phyloP scores from a whole-genome alignment of 768 basidiomycete genomes.

The Mycena epipterygia region DNA sequence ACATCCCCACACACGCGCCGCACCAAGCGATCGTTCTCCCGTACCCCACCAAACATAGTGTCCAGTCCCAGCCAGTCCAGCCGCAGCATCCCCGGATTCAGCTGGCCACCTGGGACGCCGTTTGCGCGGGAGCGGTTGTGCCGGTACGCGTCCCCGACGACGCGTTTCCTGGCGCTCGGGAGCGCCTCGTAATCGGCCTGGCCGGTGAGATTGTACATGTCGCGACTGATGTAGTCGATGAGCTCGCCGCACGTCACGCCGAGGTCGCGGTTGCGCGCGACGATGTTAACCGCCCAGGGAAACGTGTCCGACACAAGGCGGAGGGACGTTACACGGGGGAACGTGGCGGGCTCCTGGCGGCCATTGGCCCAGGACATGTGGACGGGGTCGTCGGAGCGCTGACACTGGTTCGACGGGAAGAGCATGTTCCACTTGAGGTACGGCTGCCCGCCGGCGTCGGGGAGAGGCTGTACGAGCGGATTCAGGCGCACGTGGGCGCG shows the following conservation, averaged over 20 bases:
- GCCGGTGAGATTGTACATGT: conserved; percentile 64
- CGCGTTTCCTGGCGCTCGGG: conserved; percentile 49
- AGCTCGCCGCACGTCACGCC: conserved; percentile 81
- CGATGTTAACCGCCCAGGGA: conserved; percentile 68
- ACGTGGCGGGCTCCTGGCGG: conserved; percentile 74
- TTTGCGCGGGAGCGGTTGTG: conserved; percentile 75
- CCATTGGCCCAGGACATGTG: conserved; percentile 78
- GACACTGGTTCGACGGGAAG: conserved; percentile 70
- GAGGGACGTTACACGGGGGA: conserved; percentile 68
- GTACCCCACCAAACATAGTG: conserved; percentile 76
- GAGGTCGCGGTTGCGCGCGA: conserved; percentile 56
- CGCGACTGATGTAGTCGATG: conserved; percentile 65
- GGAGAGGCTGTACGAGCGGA: conserved; percentile 68
- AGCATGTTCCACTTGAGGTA: conserved; percentile 85
- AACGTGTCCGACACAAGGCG: conserved; percentile 66
- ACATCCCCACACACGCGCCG: conserved; percentile 59
- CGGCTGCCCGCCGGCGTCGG: conserved; percentile 56
- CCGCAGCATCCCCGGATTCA: conserved; percentile 73
- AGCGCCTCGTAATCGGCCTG: conserved; percentile 67
- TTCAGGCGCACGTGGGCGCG: conserved; percentile 65
- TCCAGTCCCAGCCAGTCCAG: conserved; percentile 75
- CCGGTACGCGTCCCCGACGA: conserved; percentile 67
- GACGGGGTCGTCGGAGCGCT: conserved; percentile 71
- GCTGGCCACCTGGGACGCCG: conserved; percentile 77
- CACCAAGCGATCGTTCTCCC: conserved; percentile 58